These are phyloP conservation scores for Penicillium samsonianum DNA, from an alignment of 495 filamentous ascomycete genomes.

Conservation along the genomic window DNA sequence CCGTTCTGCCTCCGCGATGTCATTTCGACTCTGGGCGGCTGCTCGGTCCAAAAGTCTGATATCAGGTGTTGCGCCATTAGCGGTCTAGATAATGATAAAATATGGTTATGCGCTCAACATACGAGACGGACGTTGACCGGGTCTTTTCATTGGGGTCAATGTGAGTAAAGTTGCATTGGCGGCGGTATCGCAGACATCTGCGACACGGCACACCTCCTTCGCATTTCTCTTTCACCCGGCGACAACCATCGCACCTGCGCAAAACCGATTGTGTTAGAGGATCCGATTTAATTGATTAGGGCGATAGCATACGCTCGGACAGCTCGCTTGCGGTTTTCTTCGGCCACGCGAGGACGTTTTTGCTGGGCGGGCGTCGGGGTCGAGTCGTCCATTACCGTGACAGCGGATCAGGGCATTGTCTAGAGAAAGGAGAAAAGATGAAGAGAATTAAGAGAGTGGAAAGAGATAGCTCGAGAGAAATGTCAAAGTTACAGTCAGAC, in stretches of 20 bases:
- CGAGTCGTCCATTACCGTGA: constrained; percentile 31
- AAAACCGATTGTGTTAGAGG: constrained; percentile 15
- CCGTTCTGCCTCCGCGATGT: constrained; percentile 46
- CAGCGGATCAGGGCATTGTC: constrained; percentile 33
- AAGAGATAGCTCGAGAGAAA: neutral
- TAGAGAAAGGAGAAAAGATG: constrained; percentile 4
- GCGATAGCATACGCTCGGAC: constrained; percentile 42
- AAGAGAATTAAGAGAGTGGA: neutral
- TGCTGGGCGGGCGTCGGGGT: constrained; percentile 31
- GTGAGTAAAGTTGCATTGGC: constrained; percentile 51
- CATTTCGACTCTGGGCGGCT: constrained; percentile 41
- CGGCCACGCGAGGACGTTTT: constrained; percentile 50
- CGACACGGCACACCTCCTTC: constrained; percentile 54
- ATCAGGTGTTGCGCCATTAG: neutral
- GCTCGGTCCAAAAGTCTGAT: constrained; percentile 40
- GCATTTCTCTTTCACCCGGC: constrained; percentile 54
- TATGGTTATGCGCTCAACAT: constrained; percentile 18
- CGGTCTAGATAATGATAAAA: constrained; percentile 1
- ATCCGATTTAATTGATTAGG: neutral
- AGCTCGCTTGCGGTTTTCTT: constrained; percentile 52
- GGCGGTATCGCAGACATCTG: constrained; percentile 49
- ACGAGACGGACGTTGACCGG: constrained; percentile 43
- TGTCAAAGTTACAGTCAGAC: neutral
- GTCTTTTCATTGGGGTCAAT: constrained; percentile 42
- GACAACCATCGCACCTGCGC: constrained; percentile 49